These are phyloP conservation scores for Scenedesmus sp. DNA, from an alignment of 163 green algal genomes.

Conservation along the genomic window DNA sequence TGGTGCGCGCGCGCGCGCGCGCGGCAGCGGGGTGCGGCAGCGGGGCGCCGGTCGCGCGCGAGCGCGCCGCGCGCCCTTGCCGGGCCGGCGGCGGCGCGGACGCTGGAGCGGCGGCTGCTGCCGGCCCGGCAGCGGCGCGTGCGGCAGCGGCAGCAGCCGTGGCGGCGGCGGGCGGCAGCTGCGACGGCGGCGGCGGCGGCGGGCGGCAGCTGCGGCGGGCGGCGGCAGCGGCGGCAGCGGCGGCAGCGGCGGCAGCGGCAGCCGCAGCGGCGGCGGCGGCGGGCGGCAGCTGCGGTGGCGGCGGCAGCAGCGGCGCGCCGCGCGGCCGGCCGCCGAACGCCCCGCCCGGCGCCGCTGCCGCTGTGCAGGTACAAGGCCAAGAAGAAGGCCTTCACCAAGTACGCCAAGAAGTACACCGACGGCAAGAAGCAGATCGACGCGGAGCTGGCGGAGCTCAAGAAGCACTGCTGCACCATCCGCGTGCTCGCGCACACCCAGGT, in stretches of 20 bases:
- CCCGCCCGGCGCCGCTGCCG: not conserved
- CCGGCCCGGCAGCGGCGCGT: not conserved
- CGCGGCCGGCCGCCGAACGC: no score
- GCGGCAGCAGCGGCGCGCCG: no score
- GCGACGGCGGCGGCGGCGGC: not conserved
- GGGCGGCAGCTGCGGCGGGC: conserved; percentile 1
- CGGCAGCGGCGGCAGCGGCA: not conserved
- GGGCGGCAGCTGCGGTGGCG: not conserved
- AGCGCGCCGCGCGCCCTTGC: not conserved
- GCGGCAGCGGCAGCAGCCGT: not conserved
- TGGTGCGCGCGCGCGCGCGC: conserved; percentile 58
- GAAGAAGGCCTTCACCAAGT: conserved; percentile 99
- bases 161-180: not conserved
- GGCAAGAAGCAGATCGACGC: conserved; percentile 93
- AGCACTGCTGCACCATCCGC: conserved; percentile 92
- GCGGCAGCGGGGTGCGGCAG: not conserved
- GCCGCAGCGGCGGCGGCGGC: not conserved
- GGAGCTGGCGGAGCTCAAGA: conserved; percentile 94
- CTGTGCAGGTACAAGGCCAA: conserved; percentile 91
- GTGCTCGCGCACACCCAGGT: conserved; percentile 93
- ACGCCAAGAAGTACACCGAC: conserved; percentile 96
- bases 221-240: not conserved
- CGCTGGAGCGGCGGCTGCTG: not conserved
- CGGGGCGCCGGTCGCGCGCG: not conserved
- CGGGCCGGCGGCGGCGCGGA: not conserved